Evolutionary conservation across 768 basidiomycete species (phyloP), one percentile per base, ranked within the genome.

Genomic region (Hygrophorus pudorinus): DNA sequence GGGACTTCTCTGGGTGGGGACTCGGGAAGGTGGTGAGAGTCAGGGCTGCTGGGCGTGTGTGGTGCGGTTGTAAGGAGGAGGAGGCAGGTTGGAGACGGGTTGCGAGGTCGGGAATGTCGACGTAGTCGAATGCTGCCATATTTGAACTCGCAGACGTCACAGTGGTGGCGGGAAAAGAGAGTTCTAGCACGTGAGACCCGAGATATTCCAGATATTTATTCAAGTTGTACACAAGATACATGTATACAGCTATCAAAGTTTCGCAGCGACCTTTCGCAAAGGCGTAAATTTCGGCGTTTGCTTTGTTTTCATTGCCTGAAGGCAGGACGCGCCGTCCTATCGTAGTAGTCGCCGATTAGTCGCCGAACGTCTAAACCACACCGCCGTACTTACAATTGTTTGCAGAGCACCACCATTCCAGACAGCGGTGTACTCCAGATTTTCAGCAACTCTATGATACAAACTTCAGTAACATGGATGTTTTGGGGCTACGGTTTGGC

Each of bases 71-170:
- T 34, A 8, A 45, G 46, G 14, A 44, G 27, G 46, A 40, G 42
- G 29, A 24, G 7, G 7, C 7, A 3, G 54, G 44, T 3, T 52
- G 58, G 1, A 75, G 65, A 14, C 66, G 67, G 13, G 65, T 66
- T 8, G 71, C 71, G 5, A 60, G 63, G 7, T 60, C 49, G 1
- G 73, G 71, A 4, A 72, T 51, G 5, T 66, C 62, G 45, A 73
- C 59, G 51, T 75, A 77, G 46, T 73, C 72, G 34, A 78, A 57
- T 7, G 68, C 67, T 9, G 72, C 67, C 73, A 76, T 68, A n/a
- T n/a, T n/a, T n/a, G n/a, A n/a, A n/a, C n/a, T n/a, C n/a, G n/a
- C n/a, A n/a, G n/a, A n/a, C n/a, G n/a, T n/a, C n/a, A n/a, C n/a
- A n/a, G n/a, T n/a, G n/a, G n/a, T n/a, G n/a, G n/a, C n/a, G n/a